Evolutionary conservation across 2,329 filamentous ascomycete genomes (phyloP).

Genomic region (Metarhizium brunneum): DNA sequence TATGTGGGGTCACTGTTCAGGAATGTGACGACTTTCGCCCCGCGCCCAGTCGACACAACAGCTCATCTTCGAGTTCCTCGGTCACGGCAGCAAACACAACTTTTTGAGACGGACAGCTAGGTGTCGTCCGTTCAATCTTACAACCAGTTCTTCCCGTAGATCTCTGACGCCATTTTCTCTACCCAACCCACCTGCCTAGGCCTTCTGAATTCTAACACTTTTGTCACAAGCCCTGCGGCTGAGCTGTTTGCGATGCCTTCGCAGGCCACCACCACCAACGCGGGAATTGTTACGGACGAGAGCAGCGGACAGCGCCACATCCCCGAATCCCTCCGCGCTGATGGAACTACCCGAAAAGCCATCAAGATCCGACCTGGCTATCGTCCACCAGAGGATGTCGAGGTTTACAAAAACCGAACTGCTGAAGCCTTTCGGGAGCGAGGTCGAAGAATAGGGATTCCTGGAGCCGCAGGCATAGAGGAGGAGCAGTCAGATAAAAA

Average conservation of each 20-base stretch:
- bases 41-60: neutral
- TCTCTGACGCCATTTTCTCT: neutral
- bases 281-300: constrained; percentile 71
- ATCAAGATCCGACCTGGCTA: constrained; percentile 93
- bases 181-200: neutral
- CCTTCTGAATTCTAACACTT: neutral
- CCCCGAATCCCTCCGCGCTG: constrained; percentile 74
- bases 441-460: constrained; percentile 51
- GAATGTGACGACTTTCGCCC: neutral
- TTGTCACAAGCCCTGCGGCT: neutral
- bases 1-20: neutral
- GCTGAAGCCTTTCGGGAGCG: constrained; percentile 78
- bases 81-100: neutral
- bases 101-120: neutral
- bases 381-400: constrained; percentile 87
- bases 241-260: constrained; percentile 29
- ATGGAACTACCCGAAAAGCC: constrained; percentile 86
- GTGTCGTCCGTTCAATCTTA: neutral
- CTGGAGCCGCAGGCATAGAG: constrained; percentile 57
- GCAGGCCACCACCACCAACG: constrained; percentile 34
- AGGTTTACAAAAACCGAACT: constrained; percentile 88
- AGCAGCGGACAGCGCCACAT: constrained; percentile 77
- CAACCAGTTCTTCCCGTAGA: neutral
- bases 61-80: neutral
- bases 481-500: constrained; percentile 37